phyloP scores from a whole-genome alignment of 495 filamentous ascomycete species.

The Aspergillus affinis region DNA sequence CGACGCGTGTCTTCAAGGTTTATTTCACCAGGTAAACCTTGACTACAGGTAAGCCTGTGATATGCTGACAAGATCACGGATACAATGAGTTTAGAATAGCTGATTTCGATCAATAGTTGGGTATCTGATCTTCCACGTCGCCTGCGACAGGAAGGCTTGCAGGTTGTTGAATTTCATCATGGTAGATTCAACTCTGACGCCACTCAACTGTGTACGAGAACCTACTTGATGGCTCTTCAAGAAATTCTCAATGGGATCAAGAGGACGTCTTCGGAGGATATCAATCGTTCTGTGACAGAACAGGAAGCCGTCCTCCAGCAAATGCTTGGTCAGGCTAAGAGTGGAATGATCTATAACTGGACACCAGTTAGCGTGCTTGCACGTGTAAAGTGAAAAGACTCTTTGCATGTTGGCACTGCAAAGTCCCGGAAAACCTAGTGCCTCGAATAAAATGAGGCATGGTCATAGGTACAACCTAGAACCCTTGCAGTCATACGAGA shows the following conservation, averaged over 20 bases:
- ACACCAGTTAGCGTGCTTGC: slow-evolving; percentile 12
- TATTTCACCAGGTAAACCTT: slow-evolving; percentile 9
- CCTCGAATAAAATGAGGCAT: no score
- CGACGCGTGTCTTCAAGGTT: slow-evolving; percentile 5
- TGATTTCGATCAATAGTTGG: slow-evolving; percentile 5
- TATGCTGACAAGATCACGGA: no score
- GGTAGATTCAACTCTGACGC: slow-evolving; percentile 7
- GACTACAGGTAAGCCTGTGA: slow-evolving; percentile 19
- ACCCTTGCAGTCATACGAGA: no score
- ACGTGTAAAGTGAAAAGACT: slow-evolving; percentile 1
- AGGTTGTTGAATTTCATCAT: slow-evolving; percentile 6
- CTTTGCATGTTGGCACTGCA: no score
- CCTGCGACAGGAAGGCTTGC: slow-evolving; percentile 4
- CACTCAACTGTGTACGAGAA: slow-evolving; percentile 14
- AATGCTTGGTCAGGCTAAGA: neutral
- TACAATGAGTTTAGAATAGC: neutral
- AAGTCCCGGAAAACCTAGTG: no score
- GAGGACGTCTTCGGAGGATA: neutral
- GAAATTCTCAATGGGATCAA: slow-evolving; percentile 16
- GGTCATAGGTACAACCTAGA: no score
- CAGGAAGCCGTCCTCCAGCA: slow-evolving; percentile 5
- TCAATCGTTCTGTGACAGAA: slow-evolving; percentile 1
- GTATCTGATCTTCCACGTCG: slow-evolving; percentile 9
- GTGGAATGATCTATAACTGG: slow-evolving; percentile 16
- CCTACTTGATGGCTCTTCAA: slow-evolving; percentile 13